Conservation (phyloP, 495 filamentous ascomycete genomes). For the Trichoderma parareesei region DNA sequence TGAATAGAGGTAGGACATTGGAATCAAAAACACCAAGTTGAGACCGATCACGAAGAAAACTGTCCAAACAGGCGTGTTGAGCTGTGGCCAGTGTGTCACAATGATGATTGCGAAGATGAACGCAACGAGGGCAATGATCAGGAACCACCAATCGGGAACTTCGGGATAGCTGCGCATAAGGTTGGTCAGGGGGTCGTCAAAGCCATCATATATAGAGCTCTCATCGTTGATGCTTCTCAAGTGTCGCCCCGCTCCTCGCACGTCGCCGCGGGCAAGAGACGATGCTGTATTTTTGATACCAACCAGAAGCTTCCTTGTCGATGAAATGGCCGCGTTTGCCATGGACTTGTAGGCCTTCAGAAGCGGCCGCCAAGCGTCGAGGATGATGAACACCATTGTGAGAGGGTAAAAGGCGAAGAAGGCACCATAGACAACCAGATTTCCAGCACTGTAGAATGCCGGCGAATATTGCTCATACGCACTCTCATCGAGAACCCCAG, state of each 20-base stretch:
- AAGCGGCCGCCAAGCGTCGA: conserved; percentile 13
- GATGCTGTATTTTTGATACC: conserved; percentile 23
- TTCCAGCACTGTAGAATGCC: conserved; percentile 30
- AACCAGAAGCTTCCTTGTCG: conserved; percentile 27
- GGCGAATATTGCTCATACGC: conserved; percentile 34
- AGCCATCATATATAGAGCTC: conserved; percentile 20
- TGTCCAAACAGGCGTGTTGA: conserved; percentile 27
- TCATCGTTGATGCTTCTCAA: conserved; percentile 10
- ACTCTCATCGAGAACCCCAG: conserved; percentile 27
- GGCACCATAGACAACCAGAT: conserved; percentile 27
- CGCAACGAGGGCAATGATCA: conserved; percentile 26
- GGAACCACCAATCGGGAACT: conserved; percentile 38
- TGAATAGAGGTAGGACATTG: conserved; percentile 27
- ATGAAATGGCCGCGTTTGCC: conserved; percentile 20
- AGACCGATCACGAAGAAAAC: conserved; percentile 30
- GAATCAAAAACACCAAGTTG: conserved; percentile 31
- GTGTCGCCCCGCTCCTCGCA: neutral
- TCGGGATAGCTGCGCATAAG: conserved; percentile 33
- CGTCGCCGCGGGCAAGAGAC: conserved; percentile 18
- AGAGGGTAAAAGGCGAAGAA: conserved; percentile 36
- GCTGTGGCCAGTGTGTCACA: conserved; percentile 21
- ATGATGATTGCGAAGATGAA: conserved; percentile 34
- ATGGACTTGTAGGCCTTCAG: neutral
- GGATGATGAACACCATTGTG: conserved; percentile 27
- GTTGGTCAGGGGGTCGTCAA: conserved; percentile 23